Evolutionary conservation across 73 alveolate species (phyloP).

Genomic region (Paraurostyla sp.): DNA sequence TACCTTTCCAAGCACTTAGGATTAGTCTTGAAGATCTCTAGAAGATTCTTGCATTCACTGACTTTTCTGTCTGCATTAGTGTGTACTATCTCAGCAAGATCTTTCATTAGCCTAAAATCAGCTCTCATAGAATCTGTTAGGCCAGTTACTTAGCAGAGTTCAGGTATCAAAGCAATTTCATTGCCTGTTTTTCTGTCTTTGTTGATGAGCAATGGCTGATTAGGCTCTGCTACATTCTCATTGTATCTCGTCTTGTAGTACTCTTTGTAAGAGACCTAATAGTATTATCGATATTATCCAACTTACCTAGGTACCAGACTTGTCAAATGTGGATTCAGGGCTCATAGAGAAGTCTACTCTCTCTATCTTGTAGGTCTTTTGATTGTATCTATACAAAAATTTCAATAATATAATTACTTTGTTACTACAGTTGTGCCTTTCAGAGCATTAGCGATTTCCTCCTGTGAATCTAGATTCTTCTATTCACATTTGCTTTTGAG

Average conservation of each 20-base stretch:
- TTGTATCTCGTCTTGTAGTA: conserved; percentile 87
- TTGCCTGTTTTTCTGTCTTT: conserved; percentile 76
- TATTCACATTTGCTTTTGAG: conserved; percentile 52
- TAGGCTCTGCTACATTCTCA: conserved; percentile 76
- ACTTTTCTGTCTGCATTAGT: conserved; percentile 89
- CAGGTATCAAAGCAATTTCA: conserved; percentile 89
- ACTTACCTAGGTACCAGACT: conserved; percentile 71
- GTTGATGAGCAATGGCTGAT: conserved; percentile 62
- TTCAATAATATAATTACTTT: neutral
- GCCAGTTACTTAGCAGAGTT: conserved; percentile 93
- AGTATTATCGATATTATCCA: neutral
- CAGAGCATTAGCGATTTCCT: neutral
- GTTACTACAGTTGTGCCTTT: conserved; percentile 62
- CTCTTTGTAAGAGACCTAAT: conserved; percentile 78
- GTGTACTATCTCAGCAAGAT: conserved; percentile 89
- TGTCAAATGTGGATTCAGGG: conserved; percentile 84
- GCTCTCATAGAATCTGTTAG: conserved; percentile 91
- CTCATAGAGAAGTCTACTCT: conserved; percentile 80
- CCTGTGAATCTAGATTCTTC: conserved; percentile 44
- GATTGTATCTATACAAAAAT: conserved; percentile 33
- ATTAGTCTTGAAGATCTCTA: conserved; percentile 78
- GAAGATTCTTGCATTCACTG: conserved; percentile 88
- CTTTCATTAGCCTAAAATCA: conserved; percentile 88
- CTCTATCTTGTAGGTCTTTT: conserved; percentile 82
- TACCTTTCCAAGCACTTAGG: conserved; percentile 68